These are phyloP conservation scores for Camellia granthamiana DNA, from an alignment of 148 eudicot genomes.

Conservation along the genomic window DNA sequence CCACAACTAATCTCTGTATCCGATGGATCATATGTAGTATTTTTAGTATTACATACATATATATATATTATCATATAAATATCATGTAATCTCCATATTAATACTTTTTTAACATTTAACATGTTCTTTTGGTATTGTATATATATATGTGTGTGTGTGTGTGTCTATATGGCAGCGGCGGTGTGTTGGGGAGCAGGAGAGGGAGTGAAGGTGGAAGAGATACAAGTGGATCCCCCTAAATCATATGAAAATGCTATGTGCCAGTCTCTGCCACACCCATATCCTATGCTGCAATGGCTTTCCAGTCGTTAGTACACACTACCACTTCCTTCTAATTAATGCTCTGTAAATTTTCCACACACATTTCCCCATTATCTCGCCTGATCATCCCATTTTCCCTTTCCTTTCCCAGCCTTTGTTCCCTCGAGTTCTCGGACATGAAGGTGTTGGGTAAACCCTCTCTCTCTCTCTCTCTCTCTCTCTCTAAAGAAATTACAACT, in stretches of 20 bases:
- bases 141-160: background rate
- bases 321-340: background rate
- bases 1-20: too few species aligned
- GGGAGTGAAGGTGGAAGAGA: slow-evolving; percentile 34
- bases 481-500: too few species aligned
- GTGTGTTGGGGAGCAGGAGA: slow-evolving; percentile 30
- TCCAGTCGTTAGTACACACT: slow-evolving; percentile 22
- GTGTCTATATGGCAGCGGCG: slow-evolving; percentile 20
- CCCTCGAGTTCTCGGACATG: slow-evolving; percentile 46
- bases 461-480: background rate
- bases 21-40: too few species aligned
- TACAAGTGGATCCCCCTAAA: slow-evolving; percentile 41
- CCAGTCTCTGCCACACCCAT: slow-evolving; percentile 49
- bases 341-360: too few species aligned
- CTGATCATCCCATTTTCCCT: background rate
- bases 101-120: too few species aligned
- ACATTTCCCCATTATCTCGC: background rate
- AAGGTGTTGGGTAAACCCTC: slow-evolving; percentile 22
- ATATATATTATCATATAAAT: too few species aligned
- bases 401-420: slow-evolving; percentile 27
- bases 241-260: slow-evolving; percentile 31
- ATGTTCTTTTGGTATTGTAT: too few species aligned
- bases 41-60: too few species aligned
- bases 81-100: too few species aligned
- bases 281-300: slow-evolving; percentile 27